Percentiles rank a stretch among this genome's conserved stretches.
These are phyloP conservation scores for Cryphonectria parasitica DNA, from an alignment of 2,329 filamentous ascomycete species.

Conservation along the genomic window DNA sequence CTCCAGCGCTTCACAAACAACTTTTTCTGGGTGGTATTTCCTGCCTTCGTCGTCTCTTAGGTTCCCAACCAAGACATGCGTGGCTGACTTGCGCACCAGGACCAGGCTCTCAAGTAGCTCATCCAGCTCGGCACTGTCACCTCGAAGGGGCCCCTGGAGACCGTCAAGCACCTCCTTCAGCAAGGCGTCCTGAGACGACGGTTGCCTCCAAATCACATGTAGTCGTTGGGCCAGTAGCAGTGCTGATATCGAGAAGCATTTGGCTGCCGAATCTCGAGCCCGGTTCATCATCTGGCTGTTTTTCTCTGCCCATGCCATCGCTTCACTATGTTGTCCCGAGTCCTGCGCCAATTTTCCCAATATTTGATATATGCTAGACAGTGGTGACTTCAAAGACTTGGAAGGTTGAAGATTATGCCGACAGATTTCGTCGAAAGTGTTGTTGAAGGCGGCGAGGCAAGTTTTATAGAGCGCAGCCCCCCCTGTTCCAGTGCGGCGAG, in stretches of 20 bases:
- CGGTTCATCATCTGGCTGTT: conserved; percentile 45
- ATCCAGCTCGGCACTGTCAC: conserved; percentile 62
- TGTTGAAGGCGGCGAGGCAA: conserved; percentile 41
- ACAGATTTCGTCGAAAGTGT: conserved; percentile 45
- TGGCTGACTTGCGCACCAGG: conserved; percentile 56
- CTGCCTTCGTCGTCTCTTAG: conserved; percentile 26
- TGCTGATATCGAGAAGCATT: conserved; percentile 56
- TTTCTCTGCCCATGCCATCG: conserved; percentile 58
- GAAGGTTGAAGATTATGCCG: conserved; percentile 40
- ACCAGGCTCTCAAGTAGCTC: conserved; percentile 63
- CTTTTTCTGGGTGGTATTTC: conserved; percentile 28
- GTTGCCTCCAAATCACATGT: conserved; percentile 45
- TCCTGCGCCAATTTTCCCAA: conserved; percentile 49
- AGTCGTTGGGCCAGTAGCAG: conserved; percentile 59
- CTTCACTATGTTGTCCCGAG: conserved; percentile 55
- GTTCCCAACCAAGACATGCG: conserved; percentile 48
- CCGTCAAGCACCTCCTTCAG: conserved; percentile 55
- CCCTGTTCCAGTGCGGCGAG: conserved; percentile 51
- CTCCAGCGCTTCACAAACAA: conserved; percentile 49
- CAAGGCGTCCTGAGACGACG: conserved; percentile 45
- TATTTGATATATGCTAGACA: conserved; percentile 55
- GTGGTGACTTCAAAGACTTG: conserved; percentile 46
- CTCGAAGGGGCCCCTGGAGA: conserved; percentile 63
- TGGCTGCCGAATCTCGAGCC: conserved; percentile 51
- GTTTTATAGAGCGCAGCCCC: conserved; percentile 45